These are phyloP conservation scores for Aspergillus pseudonomiae DNA, from an alignment of 2,329 filamentous ascomycete genomes.

Conservation along the genomic window DNA sequence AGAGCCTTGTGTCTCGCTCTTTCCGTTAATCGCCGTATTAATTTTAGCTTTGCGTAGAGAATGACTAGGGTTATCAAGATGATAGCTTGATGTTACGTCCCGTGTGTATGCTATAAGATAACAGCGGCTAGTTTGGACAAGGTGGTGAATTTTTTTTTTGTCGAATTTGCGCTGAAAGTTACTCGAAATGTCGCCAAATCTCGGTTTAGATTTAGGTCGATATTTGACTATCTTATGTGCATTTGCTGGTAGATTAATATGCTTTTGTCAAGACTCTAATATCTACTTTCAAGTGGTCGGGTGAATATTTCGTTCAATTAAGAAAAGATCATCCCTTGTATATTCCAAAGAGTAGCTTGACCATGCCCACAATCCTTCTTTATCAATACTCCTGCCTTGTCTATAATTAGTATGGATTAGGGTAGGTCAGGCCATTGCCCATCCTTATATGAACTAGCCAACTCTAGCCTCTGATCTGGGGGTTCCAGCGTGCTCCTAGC, in stretches of 20 bases:
- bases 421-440: no score
- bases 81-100: constrained; percentile 1
- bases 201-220: neutral
- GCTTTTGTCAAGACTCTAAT: neutral
- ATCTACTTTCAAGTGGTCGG: neutral
- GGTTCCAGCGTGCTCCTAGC: no score
- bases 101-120: neutral
- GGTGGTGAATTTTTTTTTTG: neutral
- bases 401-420: no score
- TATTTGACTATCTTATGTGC: neutral
- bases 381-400: no score
- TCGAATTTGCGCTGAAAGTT: neutral
- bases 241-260: neutral
- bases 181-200: neutral
- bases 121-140: constrained; percentile 1
- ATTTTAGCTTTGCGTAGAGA: neutral
- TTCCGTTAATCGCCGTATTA: neutral
- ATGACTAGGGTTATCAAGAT: neutral
- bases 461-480: no score
- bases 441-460: no score
- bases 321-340: neutral
- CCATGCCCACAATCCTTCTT: no score
- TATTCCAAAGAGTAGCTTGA: neutral
- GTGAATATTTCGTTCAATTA: neutral
- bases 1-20: neutral